Conservation (phyloP, 2,329 filamentous ascomycete species). For the Xylaria multiplex region DNA sequence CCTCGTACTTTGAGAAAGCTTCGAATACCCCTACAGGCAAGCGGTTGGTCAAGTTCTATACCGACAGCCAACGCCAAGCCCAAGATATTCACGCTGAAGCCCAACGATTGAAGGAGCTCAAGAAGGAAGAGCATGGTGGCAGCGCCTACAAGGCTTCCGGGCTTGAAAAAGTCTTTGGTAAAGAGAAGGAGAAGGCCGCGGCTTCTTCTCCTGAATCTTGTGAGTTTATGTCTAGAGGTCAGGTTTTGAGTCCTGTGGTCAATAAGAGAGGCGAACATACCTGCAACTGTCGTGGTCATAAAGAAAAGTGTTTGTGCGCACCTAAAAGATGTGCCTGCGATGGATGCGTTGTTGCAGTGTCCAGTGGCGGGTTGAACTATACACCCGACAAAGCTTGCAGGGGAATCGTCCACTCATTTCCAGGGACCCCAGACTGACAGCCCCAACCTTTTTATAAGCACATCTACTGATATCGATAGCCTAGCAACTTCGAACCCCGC, state of each 20-base stretch:
- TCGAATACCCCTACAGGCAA: constrained; percentile 86
- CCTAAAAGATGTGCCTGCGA: constrained; percentile 3
- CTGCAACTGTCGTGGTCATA: constrained; percentile 24
- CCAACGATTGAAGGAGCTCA: constrained; percentile 85
- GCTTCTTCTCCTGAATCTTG: constrained; percentile 31
- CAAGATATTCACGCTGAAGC: constrained; percentile 95
- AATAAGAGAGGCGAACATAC: constrained; percentile 14
- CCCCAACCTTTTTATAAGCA: constrained; percentile 24
- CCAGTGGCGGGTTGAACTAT: no score
- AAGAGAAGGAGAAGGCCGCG: constrained; percentile 55
- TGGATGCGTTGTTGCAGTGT: not conserved
- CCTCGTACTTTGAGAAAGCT: constrained; percentile 95
- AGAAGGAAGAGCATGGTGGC: constrained; percentile 72
- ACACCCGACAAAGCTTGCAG: constrained; percentile 16
- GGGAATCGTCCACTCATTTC: not conserved
- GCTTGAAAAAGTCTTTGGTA: constrained; percentile 67
- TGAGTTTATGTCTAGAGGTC: constrained; percentile 37
- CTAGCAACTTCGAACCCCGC: constrained; percentile 20
- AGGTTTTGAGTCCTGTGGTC: constrained; percentile 29
- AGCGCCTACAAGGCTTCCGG: constrained; percentile 69
- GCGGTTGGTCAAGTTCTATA: constrained; percentile 89
- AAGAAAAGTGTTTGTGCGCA: not conserved
- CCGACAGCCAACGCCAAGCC: constrained; percentile 85
- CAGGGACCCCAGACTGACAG: not conserved
- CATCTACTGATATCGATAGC: constrained; percentile 22